phyloP scores from a whole-genome alignment of 2,329 filamentous ascomycete species.

The Elsinoe perseae region DNA sequence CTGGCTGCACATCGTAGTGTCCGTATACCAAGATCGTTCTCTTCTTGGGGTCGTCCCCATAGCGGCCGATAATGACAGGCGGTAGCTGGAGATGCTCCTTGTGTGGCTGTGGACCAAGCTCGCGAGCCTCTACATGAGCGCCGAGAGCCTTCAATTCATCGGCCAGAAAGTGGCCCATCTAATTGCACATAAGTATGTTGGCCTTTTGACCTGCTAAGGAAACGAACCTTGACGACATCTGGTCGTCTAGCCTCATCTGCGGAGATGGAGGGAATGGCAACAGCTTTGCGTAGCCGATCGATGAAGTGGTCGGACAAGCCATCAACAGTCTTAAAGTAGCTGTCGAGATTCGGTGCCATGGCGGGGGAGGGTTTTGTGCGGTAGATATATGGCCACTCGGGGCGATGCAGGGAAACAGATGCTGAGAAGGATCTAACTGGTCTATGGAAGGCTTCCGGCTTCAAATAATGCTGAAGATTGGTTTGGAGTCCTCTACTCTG shows the following conservation, averaged over 20 bases:
- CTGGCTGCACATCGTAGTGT: constrained; percentile 97
- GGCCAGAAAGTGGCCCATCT: constrained; percentile 85
- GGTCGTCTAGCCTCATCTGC: constrained; percentile 80
- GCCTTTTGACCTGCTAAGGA: not conserved
- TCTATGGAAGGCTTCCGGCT: not conserved
- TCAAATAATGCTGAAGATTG: not conserved
- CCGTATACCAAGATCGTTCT: constrained; percentile 93
- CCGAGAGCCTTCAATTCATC: constrained; percentile 75
- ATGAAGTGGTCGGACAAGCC: constrained; percentile 72
- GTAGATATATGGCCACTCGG: constrained; percentile 42
- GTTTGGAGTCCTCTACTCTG: not conserved
- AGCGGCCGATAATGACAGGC: constrained; percentile 83
- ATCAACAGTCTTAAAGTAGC: constrained; percentile 91
- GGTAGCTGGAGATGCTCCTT: constrained; percentile 86
- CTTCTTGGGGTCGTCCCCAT: constrained; percentile 87
- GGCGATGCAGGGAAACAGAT: not conserved
- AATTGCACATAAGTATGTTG: not conserved
- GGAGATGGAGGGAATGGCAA: constrained; percentile 93
- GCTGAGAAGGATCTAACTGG: not conserved
- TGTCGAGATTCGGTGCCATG: constrained; percentile 86
- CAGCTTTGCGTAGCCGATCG: constrained; percentile 79
- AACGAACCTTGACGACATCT: constrained; percentile 71
- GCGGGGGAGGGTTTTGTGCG: constrained; percentile 30
- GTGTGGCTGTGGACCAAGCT: constrained; percentile 83
- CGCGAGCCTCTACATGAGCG: constrained; percentile 76